These are phyloP conservation scores for Cicer chorassanicum DNA, from an alignment of 306 rosid species.

Conservation along the genomic window DNA sequence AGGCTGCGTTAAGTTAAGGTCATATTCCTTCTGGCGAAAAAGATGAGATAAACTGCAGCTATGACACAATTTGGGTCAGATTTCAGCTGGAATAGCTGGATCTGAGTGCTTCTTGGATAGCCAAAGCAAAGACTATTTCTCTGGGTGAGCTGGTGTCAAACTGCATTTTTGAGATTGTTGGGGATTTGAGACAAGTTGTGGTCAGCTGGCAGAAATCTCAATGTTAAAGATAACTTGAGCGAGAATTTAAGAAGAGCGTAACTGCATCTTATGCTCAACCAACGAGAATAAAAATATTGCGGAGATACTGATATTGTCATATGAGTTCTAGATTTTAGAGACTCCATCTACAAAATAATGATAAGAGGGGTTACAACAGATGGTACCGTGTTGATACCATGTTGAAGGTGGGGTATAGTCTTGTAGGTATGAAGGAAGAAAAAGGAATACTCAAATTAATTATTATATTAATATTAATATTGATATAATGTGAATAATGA, in stretches of 20 bases:
- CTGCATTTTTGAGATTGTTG: neutral
- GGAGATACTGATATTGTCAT: neutral
- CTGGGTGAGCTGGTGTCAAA: neutral
- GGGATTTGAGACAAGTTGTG: neutral
- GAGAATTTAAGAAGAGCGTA: neutral
- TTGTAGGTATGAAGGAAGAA: neutral
- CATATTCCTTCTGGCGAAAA: neutral
- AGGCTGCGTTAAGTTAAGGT: neutral
- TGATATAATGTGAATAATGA: constrained; percentile 21
- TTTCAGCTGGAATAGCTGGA: neutral
- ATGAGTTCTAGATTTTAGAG: neutral
- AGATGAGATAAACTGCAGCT: neutral
- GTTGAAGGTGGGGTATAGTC: neutral
- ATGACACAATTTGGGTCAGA: neutral
- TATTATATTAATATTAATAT: neutral
- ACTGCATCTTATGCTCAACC: neutral
- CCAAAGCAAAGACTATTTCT: neutral
- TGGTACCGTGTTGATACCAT: neutral
- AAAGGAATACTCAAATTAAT: neutral
- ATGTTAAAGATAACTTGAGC: neutral
- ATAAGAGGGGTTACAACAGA: neutral
- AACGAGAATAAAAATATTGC: neutral
- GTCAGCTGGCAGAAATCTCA: neutral
- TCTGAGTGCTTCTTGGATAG: neutral
- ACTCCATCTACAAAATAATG: neutral